phyloP scores from a whole-genome alignment of 2,329 filamentous ascomycete species.

The Graphiopsis chlorocephala region DNA sequence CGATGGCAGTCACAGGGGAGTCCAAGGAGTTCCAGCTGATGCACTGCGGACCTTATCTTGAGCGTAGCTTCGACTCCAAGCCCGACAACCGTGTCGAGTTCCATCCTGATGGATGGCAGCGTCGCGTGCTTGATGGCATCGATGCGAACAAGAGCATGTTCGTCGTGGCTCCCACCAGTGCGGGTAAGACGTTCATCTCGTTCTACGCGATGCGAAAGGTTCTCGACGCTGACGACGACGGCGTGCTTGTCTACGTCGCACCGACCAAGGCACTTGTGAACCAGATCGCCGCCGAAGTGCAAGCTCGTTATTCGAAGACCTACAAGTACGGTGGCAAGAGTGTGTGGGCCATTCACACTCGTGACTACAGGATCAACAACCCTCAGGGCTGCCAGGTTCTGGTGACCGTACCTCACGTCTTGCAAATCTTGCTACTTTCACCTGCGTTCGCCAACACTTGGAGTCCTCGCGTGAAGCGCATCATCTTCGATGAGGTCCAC shows the following conservation, averaged over 20 bases:
- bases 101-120: constrained; percentile 73
- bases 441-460: constrained; percentile 65
- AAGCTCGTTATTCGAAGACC: constrained; percentile 69
- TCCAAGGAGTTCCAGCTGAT: constrained; percentile 64
- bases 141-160: constrained; percentile 69
- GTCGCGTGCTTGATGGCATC: constrained; percentile 69
- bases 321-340: constrained; percentile 61
- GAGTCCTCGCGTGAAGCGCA: constrained; percentile 66
- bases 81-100: constrained; percentile 70
- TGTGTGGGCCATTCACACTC: constrained; percentile 76
- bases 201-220: constrained; percentile 83
- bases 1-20: constrained; percentile 35
- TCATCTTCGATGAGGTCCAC: constrained; percentile 82
- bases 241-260: constrained; percentile 73
- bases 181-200: constrained; percentile 79
- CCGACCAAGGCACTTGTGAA: constrained; percentile 81
- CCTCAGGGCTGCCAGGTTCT: constrained; percentile 69
- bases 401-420: constrained; percentile 73
- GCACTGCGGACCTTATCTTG: constrained; percentile 70
- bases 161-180: constrained; percentile 73
- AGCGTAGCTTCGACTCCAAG: constrained; percentile 67
- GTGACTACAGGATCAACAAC: constrained; percentile 73
- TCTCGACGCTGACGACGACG: constrained; percentile 64
- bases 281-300: constrained; percentile 76
- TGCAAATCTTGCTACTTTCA: constrained; percentile 73